phyloP scores from a whole-genome alignment of 345 rosid genomes.

The Gossypium mustelinum region DNA sequence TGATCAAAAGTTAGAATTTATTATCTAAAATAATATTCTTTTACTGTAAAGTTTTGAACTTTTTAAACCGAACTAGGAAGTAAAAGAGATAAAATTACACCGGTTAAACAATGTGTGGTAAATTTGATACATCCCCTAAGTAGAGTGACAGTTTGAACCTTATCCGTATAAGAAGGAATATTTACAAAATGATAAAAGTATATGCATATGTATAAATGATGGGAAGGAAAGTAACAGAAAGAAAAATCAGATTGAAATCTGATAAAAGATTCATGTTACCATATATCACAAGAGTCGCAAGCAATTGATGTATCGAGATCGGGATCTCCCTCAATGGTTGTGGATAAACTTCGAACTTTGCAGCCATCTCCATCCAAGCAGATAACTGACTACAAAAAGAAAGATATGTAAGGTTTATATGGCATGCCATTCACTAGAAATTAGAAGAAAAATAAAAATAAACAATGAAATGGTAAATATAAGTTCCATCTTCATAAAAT shows the following conservation, averaged over 20 bases:
- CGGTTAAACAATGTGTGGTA: background rate
- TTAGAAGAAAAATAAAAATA: background rate
- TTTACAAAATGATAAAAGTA: background rate
- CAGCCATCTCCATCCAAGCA: conserved; percentile 98
- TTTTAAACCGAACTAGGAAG: background rate
- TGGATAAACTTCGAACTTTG: conserved; percentile 61
- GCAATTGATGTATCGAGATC: conserved; percentile 94
- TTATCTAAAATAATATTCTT: background rate
- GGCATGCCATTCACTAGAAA: conserved; percentile 9
- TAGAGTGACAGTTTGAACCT: background rate
- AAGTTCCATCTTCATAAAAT: conserved; percentile 5
- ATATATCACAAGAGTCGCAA: conserved; percentile 92
- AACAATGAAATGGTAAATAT: conserved; percentile 12
- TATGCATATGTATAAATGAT: background rate
- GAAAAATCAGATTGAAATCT: background rate
- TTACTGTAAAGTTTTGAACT: background rate
- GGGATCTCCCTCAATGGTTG: conserved; percentile 50
- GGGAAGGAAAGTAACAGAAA: background rate
- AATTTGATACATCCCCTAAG: background rate
- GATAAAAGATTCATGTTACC: conserved; percentile 42
- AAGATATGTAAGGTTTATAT: conserved; percentile 27
- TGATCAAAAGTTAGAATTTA: background rate
- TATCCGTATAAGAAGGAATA: background rate
- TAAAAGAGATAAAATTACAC: background rate
- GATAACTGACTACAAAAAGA: conserved; percentile 86